Conservation (phyloP, 805 yeast genomes). For the Saccharomycopsis schoenii region DNA sequence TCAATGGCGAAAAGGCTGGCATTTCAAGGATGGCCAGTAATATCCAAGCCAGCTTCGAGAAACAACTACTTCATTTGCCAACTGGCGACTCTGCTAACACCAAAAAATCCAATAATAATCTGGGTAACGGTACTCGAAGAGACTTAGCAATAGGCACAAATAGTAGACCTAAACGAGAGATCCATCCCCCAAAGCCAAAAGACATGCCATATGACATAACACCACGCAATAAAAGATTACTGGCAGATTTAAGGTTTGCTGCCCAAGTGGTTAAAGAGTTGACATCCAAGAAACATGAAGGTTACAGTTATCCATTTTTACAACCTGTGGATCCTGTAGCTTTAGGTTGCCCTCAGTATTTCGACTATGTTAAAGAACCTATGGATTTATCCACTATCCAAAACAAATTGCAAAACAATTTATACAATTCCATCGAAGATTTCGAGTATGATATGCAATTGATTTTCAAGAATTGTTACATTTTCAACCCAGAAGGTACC, state of each 20-base stretch:
- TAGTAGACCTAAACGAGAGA: constrained; percentile 80
- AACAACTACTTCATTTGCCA: constrained; percentile 89
- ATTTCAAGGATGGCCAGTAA: constrained; percentile 89
- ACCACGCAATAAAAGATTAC: constrained; percentile 79
- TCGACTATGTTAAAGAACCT: constrained; percentile 78
- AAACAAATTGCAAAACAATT: constrained; percentile 72
- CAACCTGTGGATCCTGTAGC: constrained; percentile 95
- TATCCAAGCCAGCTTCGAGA: constrained; percentile 85
- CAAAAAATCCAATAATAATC: constrained; percentile 14
- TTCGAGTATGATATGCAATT: constrained; percentile 76
- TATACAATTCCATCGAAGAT: constrained; percentile 81
- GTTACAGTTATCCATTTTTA: constrained; percentile 81
- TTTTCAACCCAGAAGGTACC: constrained; percentile 93
- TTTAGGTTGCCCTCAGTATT: constrained; percentile 82
- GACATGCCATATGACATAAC: constrained; percentile 85
- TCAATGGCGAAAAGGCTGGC: constrained; percentile 76
- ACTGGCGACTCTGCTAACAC: constrained; percentile 32
- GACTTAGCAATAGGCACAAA: constrained; percentile 32
- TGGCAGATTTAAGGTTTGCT: constrained; percentile 82
- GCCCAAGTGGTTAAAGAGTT: constrained; percentile 75
- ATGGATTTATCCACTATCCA: constrained; percentile 90
- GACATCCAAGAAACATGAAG: constrained; percentile 70
- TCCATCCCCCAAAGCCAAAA: constrained; percentile 92
- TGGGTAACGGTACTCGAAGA: constrained; percentile 48
- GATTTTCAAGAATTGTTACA: constrained; percentile 81